Evolutionary conservation across 345 rosid genomes (phyloP).

Genomic region (Pistacia integerrima): DNA sequence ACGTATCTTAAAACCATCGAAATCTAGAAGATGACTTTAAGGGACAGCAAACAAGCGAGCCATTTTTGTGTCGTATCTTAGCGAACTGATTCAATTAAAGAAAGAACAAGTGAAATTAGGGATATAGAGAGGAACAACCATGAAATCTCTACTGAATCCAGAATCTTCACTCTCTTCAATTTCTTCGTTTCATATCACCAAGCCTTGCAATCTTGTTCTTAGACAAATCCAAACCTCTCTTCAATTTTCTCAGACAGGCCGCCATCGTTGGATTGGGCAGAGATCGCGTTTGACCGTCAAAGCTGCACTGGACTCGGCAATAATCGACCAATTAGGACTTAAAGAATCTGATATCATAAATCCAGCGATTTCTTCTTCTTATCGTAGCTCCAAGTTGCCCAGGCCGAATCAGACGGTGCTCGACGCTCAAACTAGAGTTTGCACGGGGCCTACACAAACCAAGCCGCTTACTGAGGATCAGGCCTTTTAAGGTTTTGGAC

Average conservation of each 20-base stretch:
- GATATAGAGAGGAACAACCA: slow-evolving; percentile 24
- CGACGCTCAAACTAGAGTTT: slow-evolving; percentile 96
- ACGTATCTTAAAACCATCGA: no score
- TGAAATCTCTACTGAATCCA: slow-evolving; percentile 58
- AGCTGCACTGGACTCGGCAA: slow-evolving; percentile 47
- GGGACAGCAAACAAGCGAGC: neutral
- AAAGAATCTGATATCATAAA: slow-evolving; percentile 61
- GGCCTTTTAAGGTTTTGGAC: slow-evolving; percentile 74
- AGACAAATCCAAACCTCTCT: slow-evolving; percentile 17
- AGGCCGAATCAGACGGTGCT: slow-evolving; percentile 85
- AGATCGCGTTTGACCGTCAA: slow-evolving; percentile 32
- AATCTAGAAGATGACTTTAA: neutral
- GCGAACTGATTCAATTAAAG: neutral
- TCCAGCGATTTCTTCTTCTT: slow-evolving; percentile 74
- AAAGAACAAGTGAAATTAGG: neutral
- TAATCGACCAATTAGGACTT: slow-evolving; percentile 60
- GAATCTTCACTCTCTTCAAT: slow-evolving; percentile 37
- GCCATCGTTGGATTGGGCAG: slow-evolving; percentile 30
- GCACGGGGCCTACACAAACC: slow-evolving; percentile 94
- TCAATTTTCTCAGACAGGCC: slow-evolving; percentile 29
- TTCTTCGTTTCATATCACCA: slow-evolving; percentile 31
- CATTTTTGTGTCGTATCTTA: neutral
- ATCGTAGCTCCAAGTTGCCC: slow-evolving; percentile 56
- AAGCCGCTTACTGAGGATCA: slow-evolving; percentile 73
- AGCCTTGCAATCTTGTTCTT: slow-evolving; percentile 19